These are phyloP conservation scores for Teratosphaeria epicoccoides DNA, from an alignment of 2,329 filamentous ascomycete genomes.

Conservation along the genomic window DNA sequence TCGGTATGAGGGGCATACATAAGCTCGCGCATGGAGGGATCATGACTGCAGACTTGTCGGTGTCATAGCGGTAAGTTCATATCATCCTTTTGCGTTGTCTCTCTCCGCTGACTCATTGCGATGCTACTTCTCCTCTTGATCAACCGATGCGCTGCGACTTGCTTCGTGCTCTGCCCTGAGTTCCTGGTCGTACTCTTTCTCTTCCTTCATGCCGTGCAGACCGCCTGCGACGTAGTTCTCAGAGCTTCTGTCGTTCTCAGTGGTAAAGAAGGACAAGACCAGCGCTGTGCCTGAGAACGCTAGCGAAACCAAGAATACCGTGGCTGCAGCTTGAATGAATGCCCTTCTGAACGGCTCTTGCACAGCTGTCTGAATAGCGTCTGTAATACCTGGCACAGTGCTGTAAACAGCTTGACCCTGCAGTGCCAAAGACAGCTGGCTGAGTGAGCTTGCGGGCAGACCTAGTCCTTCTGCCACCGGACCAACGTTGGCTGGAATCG, in stretches of 20 bases:
- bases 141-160: neutral
- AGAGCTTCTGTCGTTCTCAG: slow-evolving; percentile 16
- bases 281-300: slow-evolving; percentile 16
- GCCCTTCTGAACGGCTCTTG: slow-evolving; percentile 15
- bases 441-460: slow-evolving; percentile 10
- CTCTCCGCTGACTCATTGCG: too few relatives aligned
- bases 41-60: too few relatives aligned
- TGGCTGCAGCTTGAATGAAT: slow-evolving; percentile 12
- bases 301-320: slow-evolving; percentile 15
- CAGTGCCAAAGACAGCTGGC: slow-evolving; percentile 8
- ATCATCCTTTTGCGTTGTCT: too few relatives aligned
- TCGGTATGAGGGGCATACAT: too few relatives aligned
- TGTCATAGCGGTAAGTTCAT: too few relatives aligned
- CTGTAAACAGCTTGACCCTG: slow-evolving; percentile 9
- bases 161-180: neutral
- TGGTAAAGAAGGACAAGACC: slow-evolving; percentile 17
- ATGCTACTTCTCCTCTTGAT: neutral
- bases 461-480: slow-evolving; percentile 11
- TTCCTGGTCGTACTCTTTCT: slow-evolving; percentile 8
- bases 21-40: too few relatives aligned
- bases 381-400: slow-evolving; percentile 12
- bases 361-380: slow-evolving; percentile 12
- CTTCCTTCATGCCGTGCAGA: slow-evolving; percentile 11
- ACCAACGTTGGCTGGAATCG: slow-evolving; percentile 10
- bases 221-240: slow-evolving; percentile 17